These are phyloP conservation scores for Globisporangium radiosum DNA, from an alignment of 352 stramenopile species.

Conservation along the genomic window DNA sequence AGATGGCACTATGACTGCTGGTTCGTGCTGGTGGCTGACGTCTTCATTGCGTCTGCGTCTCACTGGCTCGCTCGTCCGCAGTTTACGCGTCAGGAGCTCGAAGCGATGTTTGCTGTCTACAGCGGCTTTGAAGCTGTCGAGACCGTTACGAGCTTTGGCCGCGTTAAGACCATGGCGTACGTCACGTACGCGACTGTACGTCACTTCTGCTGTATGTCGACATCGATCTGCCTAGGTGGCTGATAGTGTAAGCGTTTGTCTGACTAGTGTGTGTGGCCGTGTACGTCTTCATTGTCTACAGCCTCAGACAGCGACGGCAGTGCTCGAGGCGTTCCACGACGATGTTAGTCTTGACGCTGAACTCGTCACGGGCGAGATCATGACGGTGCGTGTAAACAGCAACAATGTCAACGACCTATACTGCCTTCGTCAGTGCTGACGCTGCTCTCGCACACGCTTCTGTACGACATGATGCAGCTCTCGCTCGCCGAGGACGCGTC, in stretches of 20 bases:
- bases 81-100: constrained; percentile 73
- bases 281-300: constrained; percentile 9
- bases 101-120: constrained; percentile 81
- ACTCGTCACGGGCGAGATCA: constrained; percentile 21
- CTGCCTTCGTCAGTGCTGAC: too few species aligned
- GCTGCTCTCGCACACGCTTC: too few species aligned
- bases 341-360: constrained; percentile 14
- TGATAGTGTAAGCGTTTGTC: background rate
- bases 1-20: background rate
- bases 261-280: too few species aligned
- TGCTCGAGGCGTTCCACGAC: constrained; percentile 53
- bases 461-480: constrained; percentile 15
- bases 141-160: constrained; percentile 67
- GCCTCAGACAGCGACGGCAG: constrained; percentile 37
- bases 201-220: background rate
- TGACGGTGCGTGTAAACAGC: background rate
- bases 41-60: background rate
- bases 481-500: constrained; percentile 34
- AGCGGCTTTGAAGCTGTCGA: constrained; percentile 65
- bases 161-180: constrained; percentile 85
- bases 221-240: background rate
- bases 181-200: constrained; percentile 58
- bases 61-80: constrained; percentile 8
- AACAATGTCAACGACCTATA: too few species aligned
- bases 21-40: background rate